phyloP scores from a whole-genome alignment of 1,284 basidiomycete genomes.

The Cutaneotrichosporon sp. region DNA sequence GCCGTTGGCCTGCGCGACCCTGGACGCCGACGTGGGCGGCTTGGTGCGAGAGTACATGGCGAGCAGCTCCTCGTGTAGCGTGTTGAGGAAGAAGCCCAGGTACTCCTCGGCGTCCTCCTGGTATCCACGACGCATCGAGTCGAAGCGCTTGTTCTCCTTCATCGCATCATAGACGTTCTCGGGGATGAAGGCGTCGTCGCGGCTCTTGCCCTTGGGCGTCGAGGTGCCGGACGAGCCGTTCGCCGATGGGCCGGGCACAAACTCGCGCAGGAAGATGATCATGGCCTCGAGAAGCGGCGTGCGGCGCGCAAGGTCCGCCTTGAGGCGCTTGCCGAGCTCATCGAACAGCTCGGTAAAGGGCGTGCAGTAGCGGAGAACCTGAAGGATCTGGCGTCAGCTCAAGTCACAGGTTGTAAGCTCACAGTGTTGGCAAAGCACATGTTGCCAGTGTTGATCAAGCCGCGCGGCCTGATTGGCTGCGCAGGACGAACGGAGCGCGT shows the following conservation, averaged over 20 bases:
- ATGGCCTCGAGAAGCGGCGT: constrained; percentile 81
- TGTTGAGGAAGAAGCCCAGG: constrained; percentile 95
- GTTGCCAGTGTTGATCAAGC: constrained; percentile 92
- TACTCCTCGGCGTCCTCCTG: constrained; percentile 99
- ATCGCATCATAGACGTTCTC: constrained; percentile 93
- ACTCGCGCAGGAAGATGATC: constrained; percentile 80
- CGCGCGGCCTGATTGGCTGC: constrained; percentile 60
- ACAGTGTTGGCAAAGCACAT: constrained; percentile 96
- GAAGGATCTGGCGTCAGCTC: constrained; percentile 62
- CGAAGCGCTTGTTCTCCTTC: constrained; percentile 91
- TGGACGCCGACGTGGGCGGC: constrained; percentile 29
- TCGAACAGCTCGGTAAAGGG: constrained; percentile 81
- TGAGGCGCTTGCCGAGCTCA: constrained; percentile 65
- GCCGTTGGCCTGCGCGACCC: constrained; percentile 23
- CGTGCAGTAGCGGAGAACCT: constrained; percentile 84
- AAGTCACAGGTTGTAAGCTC: constrained; percentile 20
- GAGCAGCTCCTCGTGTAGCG: constrained; percentile 89
- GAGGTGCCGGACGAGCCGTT: constrained; percentile 25
- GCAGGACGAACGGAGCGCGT: constrained; percentile 29
- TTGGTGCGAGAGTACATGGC: constrained; percentile 58
- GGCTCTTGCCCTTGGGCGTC: constrained; percentile 35
- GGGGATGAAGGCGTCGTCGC: constrained; percentile 74
- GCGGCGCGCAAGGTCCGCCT: constrained; percentile 57
- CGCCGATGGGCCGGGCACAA: constrained; percentile 49
- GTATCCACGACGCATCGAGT: constrained; percentile 88